Percentiles rank a stretch among this genome's conserved stretches.
Evolutionary conservation across 2,329 filamentous ascomycete genomes (phyloP).

Genomic region (Pseudocercospora vitis): DNA sequence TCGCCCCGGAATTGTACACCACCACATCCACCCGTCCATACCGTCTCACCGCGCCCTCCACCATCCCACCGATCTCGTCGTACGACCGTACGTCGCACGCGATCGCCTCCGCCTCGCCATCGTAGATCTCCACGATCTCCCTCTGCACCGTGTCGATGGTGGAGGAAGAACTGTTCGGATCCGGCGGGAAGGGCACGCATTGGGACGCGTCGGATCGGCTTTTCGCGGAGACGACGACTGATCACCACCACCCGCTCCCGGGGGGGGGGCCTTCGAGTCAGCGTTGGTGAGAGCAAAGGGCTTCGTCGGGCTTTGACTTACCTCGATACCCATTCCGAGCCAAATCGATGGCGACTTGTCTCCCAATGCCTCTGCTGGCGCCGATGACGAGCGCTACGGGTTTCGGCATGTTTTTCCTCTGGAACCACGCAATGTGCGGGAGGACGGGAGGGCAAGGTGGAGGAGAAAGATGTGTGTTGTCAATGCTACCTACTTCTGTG

Average conservation of each 20-base stretch:
- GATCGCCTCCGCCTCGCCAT: constrained; percentile 65
- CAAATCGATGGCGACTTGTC: constrained; percentile 76
- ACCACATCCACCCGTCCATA: constrained; percentile 70
- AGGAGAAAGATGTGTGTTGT: too few species aligned
- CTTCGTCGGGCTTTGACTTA: constrained; percentile 39
- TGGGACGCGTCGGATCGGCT: constrained; percentile 64
- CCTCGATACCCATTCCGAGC: constrained; percentile 69
- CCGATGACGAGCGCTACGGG: constrained; percentile 36
- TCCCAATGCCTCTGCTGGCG: constrained; percentile 67
- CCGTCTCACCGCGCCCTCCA: constrained; percentile 55
- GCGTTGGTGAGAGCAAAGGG: not conserved
- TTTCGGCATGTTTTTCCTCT: too few species aligned
- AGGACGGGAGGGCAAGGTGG: not conserved
- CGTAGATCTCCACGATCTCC: constrained; percentile 64
- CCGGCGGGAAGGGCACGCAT: constrained; percentile 64
- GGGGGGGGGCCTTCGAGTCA: too few species aligned
- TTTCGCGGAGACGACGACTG: constrained; percentile 77
- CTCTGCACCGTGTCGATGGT: constrained; percentile 78
- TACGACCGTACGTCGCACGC: constrained; percentile 68
- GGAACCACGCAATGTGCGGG: not conserved
- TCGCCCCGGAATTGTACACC: constrained; percentile 80
- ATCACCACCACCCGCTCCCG: not conserved
- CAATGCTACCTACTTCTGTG: too few species aligned
- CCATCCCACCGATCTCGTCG: constrained; percentile 60
- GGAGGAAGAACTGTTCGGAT: constrained; percentile 71